phyloP scores from a whole-genome alignment of 495 filamentous ascomycete genomes.

The Penicillium macrosclerotiorum region DNA sequence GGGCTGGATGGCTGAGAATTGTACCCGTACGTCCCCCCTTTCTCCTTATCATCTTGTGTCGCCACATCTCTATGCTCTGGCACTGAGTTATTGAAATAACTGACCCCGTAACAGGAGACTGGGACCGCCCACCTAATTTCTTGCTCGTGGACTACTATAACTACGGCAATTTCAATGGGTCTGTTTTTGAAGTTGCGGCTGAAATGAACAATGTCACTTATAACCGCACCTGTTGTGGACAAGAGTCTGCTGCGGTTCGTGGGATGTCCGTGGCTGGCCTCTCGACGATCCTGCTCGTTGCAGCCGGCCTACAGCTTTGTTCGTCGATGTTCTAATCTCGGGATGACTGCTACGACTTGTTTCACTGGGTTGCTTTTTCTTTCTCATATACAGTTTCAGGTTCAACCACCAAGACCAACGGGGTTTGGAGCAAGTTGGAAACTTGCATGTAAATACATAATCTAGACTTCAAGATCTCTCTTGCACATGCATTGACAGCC shows the following conservation, averaged over 20 bases:
- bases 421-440: neutral
- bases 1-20: slow-evolving; percentile 65
- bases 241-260: slow-evolving; percentile 27
- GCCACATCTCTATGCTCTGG: too few relatives aligned
- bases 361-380: too few relatives aligned
- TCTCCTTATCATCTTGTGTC: neutral
- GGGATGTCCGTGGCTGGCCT: slow-evolving; percentile 19
- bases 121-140: slow-evolving; percentile 77
- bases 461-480: neutral
- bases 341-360: neutral
- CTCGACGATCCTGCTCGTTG: slow-evolving; percentile 24
- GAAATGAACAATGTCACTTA: slow-evolving; percentile 83
- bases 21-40: slow-evolving; percentile 50
- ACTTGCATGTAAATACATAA: neutral
- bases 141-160: slow-evolving; percentile 92
- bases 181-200: slow-evolving; percentile 89
- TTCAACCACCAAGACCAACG: too few relatives aligned
- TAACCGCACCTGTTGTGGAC: slow-evolving; percentile 69
- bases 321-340: slow-evolving; percentile 22
- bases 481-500: neutral
- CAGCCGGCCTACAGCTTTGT: slow-evolving; percentile 26
- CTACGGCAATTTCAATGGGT: slow-evolving; percentile 65
- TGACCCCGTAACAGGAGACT: slow-evolving; percentile 36
- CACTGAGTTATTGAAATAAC: slow-evolving; percentile 13
- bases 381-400: neutral